phyloP scores from a whole-genome alignment of 2,329 filamentous ascomycete species.

The Curvularia sp. region DNA sequence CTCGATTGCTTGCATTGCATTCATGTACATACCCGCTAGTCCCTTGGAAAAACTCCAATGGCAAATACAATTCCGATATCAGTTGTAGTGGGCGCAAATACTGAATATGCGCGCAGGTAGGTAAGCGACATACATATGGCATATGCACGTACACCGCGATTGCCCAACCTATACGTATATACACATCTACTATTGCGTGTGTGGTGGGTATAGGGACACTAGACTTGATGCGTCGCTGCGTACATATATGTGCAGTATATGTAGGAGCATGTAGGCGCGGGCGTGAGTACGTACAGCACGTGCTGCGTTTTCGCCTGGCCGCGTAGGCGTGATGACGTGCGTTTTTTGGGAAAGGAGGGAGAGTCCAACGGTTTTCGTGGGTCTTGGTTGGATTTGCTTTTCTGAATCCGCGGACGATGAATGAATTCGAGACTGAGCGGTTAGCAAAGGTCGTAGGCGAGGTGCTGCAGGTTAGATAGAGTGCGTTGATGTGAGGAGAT shows the following conservation, averaged over 20 bases:
- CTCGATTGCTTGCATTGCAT: neutral
- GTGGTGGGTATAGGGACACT: neutral
- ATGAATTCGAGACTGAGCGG: too few relatives aligned
- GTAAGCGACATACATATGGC: neutral
- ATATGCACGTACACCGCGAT: neutral
- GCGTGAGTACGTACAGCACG: neutral
- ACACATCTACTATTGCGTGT: neutral
- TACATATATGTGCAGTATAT: neutral
- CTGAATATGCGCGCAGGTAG: too few relatives aligned
- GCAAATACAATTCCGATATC: neutral
- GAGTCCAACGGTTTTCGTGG: neutral
- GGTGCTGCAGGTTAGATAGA: neutral
- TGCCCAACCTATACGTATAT: too few relatives aligned
- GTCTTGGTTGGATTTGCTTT: too few relatives aligned
- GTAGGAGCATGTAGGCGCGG: too few relatives aligned
- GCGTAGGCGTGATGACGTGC: neutral
- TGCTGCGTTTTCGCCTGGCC: neutral
- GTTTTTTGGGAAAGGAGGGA: neutral
- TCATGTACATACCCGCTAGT: neutral
- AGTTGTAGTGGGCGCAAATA: neutral
- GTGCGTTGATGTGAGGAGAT: neutral
- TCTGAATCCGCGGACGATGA: too few relatives aligned
- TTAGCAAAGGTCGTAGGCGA: neutral
- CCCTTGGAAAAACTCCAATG: neutral
- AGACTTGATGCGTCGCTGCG: neutral